Base-by-base conservation (phyloP, 352 stramenopile species). In the Phytopythium ostracodes region DNA sequence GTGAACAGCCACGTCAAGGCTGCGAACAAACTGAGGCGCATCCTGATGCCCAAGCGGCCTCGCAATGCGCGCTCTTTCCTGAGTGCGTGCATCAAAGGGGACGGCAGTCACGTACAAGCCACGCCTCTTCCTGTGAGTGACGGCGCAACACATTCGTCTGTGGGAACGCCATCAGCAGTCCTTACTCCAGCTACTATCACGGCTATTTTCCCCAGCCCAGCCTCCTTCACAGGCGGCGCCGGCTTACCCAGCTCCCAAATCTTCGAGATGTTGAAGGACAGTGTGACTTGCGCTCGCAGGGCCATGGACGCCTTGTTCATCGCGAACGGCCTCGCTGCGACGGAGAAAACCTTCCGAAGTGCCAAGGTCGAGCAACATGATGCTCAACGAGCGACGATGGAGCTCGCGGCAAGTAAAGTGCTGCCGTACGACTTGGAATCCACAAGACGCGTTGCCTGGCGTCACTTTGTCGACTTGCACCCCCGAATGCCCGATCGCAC, bases 1-100 rank as follows among this genome's bases (percentile, higher is more conserved):
- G 60, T 88, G 2, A 74, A 84, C 33, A 66, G 75, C 12, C 79
- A 87, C 38, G 66, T 87, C 47, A 78, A 81, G 27, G 74, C 85
- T 59, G 79, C 79, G 12, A 76, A 75, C 49, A 77, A 66, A 12
- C 66, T 88, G 35, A 68, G 82, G 55, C 76, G 77, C 57, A 79
- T 87, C 64, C 54, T 89, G 31, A 76, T 29, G 17, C 38, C 70
- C 15, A 85, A 87, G 43, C 75, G 75, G 10, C 8, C 43, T 31
- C 20, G n/a, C 31, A 42, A 38, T 27, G 49, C 17, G 27, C 24
- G 12, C 22, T 36, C 42, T 1, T 15, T 17, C 14, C 11, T 35
- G 9, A 31, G 11, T 10, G 44, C n/a, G 6, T 51, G 17, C 20
- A 36, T 25, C 10, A 6, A 17, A 17, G 27, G 7, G 29, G 4